Conservation (phyloP, 192 early-diverging fungal species). For the Backusella psychrophila region DNA sequence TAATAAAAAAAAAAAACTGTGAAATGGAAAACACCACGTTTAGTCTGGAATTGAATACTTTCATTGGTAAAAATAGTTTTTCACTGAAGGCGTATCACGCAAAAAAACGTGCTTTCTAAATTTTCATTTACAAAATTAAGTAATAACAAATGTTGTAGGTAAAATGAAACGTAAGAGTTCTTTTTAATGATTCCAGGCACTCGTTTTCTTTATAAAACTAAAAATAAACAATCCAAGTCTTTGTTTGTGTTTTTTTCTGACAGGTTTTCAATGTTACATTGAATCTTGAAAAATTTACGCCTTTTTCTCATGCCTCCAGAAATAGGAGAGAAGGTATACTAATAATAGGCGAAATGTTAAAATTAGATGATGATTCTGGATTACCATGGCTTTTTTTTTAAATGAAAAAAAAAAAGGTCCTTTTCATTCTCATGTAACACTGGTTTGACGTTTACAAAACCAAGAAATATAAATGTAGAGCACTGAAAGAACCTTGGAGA, state of each 20-base stretch:
- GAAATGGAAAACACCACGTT: not conserved
- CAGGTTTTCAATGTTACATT: not conserved
- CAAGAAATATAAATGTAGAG: not conserved
- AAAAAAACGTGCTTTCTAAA: not conserved
- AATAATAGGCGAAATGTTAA: not conserved
- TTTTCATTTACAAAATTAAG: not conserved
- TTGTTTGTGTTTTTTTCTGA: slow-evolving; percentile 1
- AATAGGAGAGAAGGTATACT: not conserved
- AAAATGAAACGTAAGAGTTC: not conserved
- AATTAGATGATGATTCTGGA: not conserved
- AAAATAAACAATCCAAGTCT: not conserved
- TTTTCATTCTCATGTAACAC: not conserved
- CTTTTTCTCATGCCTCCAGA: not conserved
- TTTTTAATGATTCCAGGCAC: not conserved
- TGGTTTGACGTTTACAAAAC: not conserved
- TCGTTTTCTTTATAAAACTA: not conserved
- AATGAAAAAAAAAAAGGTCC: not conserved
- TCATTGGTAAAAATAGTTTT: not conserved
- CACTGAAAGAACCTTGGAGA: not conserved
- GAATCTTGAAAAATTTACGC: not conserved
- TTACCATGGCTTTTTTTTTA: not conserved
- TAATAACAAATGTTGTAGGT: not conserved
- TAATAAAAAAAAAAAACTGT: not conserved
- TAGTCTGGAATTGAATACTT: not conserved
- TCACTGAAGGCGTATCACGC: not conserved